Evolutionary conservation across 495 filamentous ascomycete genomes (phyloP), one percentile per base, ranked within the genome.

Genomic region (Hypoxylon trugodes): DNA sequence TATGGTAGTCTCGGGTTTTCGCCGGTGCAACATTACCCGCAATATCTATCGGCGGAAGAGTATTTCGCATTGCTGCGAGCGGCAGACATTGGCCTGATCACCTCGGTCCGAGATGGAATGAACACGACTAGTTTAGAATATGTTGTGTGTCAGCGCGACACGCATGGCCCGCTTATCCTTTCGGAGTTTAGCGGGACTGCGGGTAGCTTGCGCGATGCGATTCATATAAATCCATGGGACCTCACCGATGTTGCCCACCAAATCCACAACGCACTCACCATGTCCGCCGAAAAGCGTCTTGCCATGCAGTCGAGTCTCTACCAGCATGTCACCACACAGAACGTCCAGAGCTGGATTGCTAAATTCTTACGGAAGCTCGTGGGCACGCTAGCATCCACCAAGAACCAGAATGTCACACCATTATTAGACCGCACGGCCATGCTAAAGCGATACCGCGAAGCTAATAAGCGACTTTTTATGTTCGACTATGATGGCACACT

Each of bases 401-500:
- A 89, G 61, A 86, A 88, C 58, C 83, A 84, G n/a, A 82, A 86
- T 45, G 84, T 87, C 12, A 97, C 92, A 3, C 93, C 93, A 0
- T 81, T 88, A 1, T 84, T 97, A 13, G 92, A 97, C 74, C 84
- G 85, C 16, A 77, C 85, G 12, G 77, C 83, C 64, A 72, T 96
- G 51, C 74, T 94, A 35, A 81, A 79, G 47, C 86, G 87, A 59
- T 97, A 96, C 70, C 84, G 86, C 59, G 79, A 83, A 40, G 84
- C 91, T 13, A 75, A 75, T 36, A 88, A 87, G 75, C 87, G 94
- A 25, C 78, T 98, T 1, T 96, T 98, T 75, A 92, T 98, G 89
- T 96, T 97, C 67, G 95, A 98, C 79, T 98, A 98, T 69, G 95
- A 98, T 74, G 95, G 95, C 42, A 98, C 95, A 0, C 85, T 98